These are phyloP conservation scores for Sphagnum fallax DNA, from an alignment of 228 moss, liverwort and hornwort genomes.

Conservation along the genomic window DNA sequence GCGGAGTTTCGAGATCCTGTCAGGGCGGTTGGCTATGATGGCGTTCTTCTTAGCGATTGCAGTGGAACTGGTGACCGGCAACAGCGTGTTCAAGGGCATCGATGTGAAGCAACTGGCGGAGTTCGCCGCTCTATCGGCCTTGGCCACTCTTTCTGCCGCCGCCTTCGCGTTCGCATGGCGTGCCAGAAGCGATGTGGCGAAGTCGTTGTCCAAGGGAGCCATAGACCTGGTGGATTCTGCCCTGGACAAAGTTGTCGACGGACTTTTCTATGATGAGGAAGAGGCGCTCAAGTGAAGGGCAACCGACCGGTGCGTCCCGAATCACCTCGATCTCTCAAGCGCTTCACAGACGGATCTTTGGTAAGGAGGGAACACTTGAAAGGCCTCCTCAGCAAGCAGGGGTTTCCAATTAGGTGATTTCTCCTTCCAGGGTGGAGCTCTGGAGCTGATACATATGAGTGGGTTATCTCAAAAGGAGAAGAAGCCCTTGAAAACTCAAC, in stretches of 20 bases:
- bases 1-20: constrained; percentile 84
- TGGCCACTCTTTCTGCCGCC: constrained; percentile 66
- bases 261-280: constrained; percentile 90
- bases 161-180: constrained; percentile 92
- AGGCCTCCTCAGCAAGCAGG: too few species aligned
- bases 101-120: constrained; percentile 53
- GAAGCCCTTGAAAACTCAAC: too few species aligned
- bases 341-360: too few species aligned
- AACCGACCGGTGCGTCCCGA: too few species aligned
- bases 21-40: constrained; percentile 88
- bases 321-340: too few species aligned
- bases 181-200: constrained; percentile 67
- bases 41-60: constrained; percentile 83
- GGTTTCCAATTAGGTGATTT: too few species aligned
- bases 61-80: constrained; percentile 71
- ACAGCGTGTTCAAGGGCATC: constrained; percentile 81
- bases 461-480: too few species aligned
- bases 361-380: too few species aligned
- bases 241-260: constrained; percentile 83
- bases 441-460: too few species aligned
- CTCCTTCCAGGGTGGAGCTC: too few species aligned
- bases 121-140: constrained; percentile 60
- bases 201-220: constrained; percentile 66
- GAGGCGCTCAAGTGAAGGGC: constrained; percentile 19
- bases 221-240: constrained; percentile 81